Base-by-base conservation (phyloP, 805 yeast genomes). In the Myxozyma kluyveri region DNA sequence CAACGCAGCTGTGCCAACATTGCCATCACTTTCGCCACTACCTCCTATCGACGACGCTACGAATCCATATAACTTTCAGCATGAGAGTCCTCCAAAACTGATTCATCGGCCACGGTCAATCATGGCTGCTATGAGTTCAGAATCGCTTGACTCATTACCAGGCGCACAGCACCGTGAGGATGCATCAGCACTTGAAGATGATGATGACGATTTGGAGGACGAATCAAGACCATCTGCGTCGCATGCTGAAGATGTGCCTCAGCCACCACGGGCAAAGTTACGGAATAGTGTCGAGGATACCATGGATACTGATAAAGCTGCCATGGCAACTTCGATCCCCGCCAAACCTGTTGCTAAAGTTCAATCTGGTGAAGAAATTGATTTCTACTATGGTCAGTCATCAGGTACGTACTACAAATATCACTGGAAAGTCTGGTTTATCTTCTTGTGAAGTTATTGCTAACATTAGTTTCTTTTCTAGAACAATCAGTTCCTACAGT, bases 401-500 rank as follows among this genome's bases (percentile, higher is more conserved):
- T 48, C 49, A 27, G 64, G 56, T 21, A 60, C 47, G 29, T 42
- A 22, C 4, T 18, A 9, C 33, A 29, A 9, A 14, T 29, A n/a
- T n/a, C n/a, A n/a, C n/a, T n/a, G n/a, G n/a, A n/a, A n/a, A n/a
- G n/a, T n/a, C 49, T 19, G 36, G 39, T 27, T 37, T 6, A 6
- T 14, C 48, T 22, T 19, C n/a, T 36, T 36, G 17, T 10, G 33
- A 23, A 38, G 33, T 21, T 23, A 38, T n/a, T 19, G 14, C 29
- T 7, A 29, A 10, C 22, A 14, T 27, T 45, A 23, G 12, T 17
- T 21, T 18, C 14, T 26, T 14, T 52, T 17, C 6, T 32, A 48
- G 54, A 55, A 31, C 62, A 56, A 27, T 37, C 54, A 7, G 56
- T 62, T 22, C 81, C 82, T 2, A 76, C 88, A 0, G 89, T 84